Percentiles rank a stretch among this genome's conserved stretches.
phyloP scores from a whole-genome alignment of 2,329 filamentous ascomycete species.

The Stachybotrys chartarum region DNA sequence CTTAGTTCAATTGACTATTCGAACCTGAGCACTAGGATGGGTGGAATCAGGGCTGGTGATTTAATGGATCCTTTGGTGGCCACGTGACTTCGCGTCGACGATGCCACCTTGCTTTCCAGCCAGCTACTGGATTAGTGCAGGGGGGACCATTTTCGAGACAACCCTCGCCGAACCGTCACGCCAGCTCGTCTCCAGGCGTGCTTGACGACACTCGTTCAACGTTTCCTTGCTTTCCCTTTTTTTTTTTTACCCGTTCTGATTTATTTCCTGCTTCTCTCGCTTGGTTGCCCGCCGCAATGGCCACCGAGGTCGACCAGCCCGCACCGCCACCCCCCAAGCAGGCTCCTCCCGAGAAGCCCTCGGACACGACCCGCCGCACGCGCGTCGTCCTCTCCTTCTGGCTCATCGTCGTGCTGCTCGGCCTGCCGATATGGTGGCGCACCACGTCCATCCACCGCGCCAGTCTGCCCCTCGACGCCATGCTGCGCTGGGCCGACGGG shows the following conservation, averaged over 20 bases:
- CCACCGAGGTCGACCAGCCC: not conserved
- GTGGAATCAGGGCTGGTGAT: too few species aligned
- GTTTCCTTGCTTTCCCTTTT: not conserved
- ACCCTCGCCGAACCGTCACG: too few species aligned
- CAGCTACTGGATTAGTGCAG: too few species aligned
- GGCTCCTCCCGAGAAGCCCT: conserved; percentile 71
- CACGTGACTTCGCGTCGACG: too few species aligned
- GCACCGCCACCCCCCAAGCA: conserved; percentile 15
- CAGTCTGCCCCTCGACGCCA: conserved; percentile 71
- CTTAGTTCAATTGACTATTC: too few species aligned
- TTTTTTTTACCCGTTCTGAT: not conserved
- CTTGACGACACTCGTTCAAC: not conserved
- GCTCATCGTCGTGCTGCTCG: conserved; percentile 74
- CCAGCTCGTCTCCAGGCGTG: too few species aligned
- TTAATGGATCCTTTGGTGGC: too few species aligned
- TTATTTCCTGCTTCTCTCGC: not conserved
- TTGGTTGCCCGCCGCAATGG: not conserved
- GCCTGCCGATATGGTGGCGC: conserved; percentile 91
- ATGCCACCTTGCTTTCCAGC: too few species aligned
- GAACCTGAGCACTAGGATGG: too few species aligned
- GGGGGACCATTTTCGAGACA: too few species aligned
- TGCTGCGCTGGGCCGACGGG: conserved; percentile 88
- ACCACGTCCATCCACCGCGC: conserved; percentile 92
- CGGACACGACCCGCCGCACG: conserved; percentile 62
- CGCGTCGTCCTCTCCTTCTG: conserved; percentile 84